Evolutionary conservation across 257 asterid genomes (phyloP).

Genomic region (Orobanche coerulescens): DNA sequence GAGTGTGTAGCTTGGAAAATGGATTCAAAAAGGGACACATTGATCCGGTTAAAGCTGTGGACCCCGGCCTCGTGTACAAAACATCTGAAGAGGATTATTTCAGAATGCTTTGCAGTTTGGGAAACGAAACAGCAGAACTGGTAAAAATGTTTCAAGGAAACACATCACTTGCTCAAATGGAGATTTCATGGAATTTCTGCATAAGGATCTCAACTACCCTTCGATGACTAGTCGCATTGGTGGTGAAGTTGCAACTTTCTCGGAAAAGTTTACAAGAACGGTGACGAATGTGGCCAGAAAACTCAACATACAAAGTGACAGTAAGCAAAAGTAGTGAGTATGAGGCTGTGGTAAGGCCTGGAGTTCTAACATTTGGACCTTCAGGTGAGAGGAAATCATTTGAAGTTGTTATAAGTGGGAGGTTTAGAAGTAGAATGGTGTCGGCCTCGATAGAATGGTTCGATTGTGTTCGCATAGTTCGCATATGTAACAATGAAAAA

Average conservation of each 20-base stretch:
- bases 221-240: background rate
- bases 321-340: background rate
- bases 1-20: background rate
- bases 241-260: background rate
- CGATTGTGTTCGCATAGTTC: background rate
- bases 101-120: background rate
- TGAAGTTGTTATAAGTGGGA: background rate
- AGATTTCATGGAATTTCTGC: background rate
- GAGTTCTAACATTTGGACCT: background rate
- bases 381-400: background rate
- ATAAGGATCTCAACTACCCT: background rate
- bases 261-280: background rate
- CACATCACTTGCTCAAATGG: background rate
- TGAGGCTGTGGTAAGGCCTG: background rate
- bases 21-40: too few species aligned
- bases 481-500: too few species aligned
- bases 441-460: background rate
- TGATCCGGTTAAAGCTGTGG: background rate
- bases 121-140: background rate
- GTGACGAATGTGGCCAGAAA: background rate
- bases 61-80: slow-evolving; percentile 3
- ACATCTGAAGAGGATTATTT: background rate
- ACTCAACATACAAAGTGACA: background rate
- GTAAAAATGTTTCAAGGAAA: background rate
- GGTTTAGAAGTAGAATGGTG: background rate